Evolutionary conservation across 371 early-diverging fungal genomes (phyloP).

Genomic region (Capillidium rhysosporum): DNA sequence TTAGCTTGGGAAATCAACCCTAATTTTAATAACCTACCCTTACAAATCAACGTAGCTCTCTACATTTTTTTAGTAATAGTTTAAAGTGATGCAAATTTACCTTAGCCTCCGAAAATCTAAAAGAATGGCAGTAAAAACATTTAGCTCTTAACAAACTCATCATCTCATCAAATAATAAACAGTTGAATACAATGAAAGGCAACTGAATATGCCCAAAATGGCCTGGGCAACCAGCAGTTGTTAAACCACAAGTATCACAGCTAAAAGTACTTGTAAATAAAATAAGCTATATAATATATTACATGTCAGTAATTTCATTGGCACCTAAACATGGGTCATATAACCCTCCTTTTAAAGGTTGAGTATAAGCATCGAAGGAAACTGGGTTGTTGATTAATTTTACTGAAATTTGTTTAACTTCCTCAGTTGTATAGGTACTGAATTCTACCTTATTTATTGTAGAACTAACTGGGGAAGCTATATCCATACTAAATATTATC

Average conservation of each 20-base stretch:
- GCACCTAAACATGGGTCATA: slow-evolving; percentile 97
- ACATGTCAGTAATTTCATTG: slow-evolving; percentile 47
- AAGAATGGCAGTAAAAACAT: slow-evolving; percentile 82
- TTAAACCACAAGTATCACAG: slow-evolving; percentile 77
- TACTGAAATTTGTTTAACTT: slow-evolving; percentile 85
- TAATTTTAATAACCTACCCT: slow-evolving; percentile 46
- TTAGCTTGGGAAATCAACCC: slow-evolving; percentile 69
- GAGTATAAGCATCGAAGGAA: slow-evolving; percentile 80
- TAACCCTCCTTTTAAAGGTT: slow-evolving; percentile 84
- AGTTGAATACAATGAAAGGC: slow-evolving; percentile 88
- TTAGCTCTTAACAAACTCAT: slow-evolving; percentile 65
- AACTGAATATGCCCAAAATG: slow-evolving; percentile 99
- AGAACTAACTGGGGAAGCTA: slow-evolving; percentile 38
- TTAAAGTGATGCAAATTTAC: neutral
- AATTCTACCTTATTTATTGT: slow-evolving; percentile 57
- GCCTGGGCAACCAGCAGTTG: slow-evolving; percentile 79
- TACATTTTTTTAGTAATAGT: slow-evolving; percentile 8
- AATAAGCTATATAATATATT: slow-evolving; percentile 11
- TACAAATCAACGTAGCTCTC: slow-evolving; percentile 28
- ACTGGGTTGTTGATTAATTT: slow-evolving; percentile 77
- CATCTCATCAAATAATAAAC: slow-evolving; percentile 78
- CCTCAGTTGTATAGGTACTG: slow-evolving; percentile 78
- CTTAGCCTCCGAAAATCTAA: slow-evolving; percentile 34
- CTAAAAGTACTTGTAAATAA: slow-evolving; percentile 16
- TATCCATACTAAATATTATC: slow-evolving; percentile 25